Conservation (phyloP, 23 red algal species). For the Gracilaria caudata region DNA sequence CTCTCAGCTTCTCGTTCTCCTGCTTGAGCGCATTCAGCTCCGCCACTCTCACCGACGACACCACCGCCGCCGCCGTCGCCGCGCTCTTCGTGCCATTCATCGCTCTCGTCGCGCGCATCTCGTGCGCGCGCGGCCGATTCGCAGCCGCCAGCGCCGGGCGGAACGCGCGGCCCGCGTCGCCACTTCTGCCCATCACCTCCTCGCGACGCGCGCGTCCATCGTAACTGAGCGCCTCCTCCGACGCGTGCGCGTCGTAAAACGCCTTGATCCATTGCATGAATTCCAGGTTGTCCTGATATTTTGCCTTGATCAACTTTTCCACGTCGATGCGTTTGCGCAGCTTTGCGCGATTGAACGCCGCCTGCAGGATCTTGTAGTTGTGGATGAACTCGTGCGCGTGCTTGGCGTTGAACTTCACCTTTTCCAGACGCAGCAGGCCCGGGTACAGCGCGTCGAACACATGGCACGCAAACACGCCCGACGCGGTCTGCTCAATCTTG, state of each 20-base stretch:
- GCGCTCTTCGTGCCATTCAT: neutral
- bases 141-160: neutral
- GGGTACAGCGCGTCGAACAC: conserved; percentile 91
- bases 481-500: conserved; percentile 90
- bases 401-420: conserved; percentile 88
- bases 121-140: neutral
- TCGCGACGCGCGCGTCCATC: conserved; percentile 49
- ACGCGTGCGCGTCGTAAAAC: conserved; percentile 76
- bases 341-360: conserved; percentile 68
- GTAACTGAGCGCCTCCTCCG: conserved; percentile 57
- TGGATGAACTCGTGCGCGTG: conserved; percentile 78
- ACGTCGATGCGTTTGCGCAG: conserved; percentile 93
- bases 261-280: conserved; percentile 98
- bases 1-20: conserved; percentile 70
- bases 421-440: conserved; percentile 73
- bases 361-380: conserved; percentile 98
- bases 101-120: neutral
- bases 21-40: conserved; percentile 36
- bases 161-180: neutral
- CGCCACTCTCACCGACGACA: too few relatives aligned
- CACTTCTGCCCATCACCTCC: conserved; percentile 22
- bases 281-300: conserved; percentile 95
- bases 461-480: conserved; percentile 81
- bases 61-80: neutral
- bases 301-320: conserved; percentile 85